Base-by-base conservation (phyloP, 2,329 filamentous ascomycete species). In the Sclerotinia sclerotiorum region DNA sequence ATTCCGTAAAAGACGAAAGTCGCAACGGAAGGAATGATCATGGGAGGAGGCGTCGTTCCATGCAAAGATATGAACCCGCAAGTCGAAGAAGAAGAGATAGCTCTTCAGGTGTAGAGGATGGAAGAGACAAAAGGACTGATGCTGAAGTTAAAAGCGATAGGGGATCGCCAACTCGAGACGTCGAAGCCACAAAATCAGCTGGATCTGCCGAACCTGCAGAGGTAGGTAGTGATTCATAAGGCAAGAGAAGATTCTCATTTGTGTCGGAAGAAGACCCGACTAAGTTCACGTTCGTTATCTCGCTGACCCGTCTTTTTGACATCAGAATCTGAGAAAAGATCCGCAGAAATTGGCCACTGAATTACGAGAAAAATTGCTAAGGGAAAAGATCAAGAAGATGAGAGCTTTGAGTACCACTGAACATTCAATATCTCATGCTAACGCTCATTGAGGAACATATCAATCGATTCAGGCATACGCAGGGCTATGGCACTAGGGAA, bases 81-180 rank as follows among this genome's bases (percentile, higher is more conserved):
- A 78, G 74, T 71, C 79, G 79, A 71, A 82, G 81, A 72, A 83
- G 82, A 77, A 81, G 80, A 73, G 85, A 82, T 76, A 80, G 80
- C 72, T 85, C 85, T 44, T 54, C 84, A 67, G 73, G 75, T 70
- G 71, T 72, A 76, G 81, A 82, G 78, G 81, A 80, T 77, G 77
- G 78, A 76, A 82, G 80, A 80, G 78, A 82, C 78, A 85, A 80
- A 79, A 82, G 82, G 77, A 84, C 83, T 87, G 85, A 88, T 86
- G 79, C 79, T 83, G 80, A 81, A 79, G 79, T 80, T 79, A 78
- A 82, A 79, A 78, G 79, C 76, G 82, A 79, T 79, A 76, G 71
- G 69, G 69, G 69, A 70, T 73, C 72, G 15, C 64, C 73, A 63
- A 68, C 27, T 57, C 71, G 66, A 69, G 71, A 73, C 39, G 71